A percentile compares a stretch with the other conserved stretches of the same genome.
phyloP scores from a whole-genome alignment of 2,329 filamentous ascomycete species.

The Colletotrichum caudatum region DNA sequence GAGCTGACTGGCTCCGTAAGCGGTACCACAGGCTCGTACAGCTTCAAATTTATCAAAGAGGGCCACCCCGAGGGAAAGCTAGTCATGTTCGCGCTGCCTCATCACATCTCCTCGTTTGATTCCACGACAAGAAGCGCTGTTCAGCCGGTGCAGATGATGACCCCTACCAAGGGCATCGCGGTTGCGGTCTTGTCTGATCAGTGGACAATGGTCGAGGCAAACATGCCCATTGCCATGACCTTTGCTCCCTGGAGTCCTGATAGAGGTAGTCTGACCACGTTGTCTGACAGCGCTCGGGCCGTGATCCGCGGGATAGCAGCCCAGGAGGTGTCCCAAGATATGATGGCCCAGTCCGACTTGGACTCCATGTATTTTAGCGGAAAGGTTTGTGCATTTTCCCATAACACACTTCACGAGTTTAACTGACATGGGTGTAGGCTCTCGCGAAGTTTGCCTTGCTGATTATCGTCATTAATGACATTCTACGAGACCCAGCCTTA shows the following conservation, averaged over 20 bases:
- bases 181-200: conserved; percentile 77
- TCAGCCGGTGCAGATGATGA: conserved; percentile 73
- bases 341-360: conserved; percentile 77
- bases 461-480: conserved; percentile 72
- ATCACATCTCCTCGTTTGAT: conserved; percentile 85
- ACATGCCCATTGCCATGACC: conserved; percentile 79
- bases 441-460: conserved; percentile 82
- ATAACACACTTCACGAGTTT: accelerated
- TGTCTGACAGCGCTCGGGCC: conserved; percentile 68
- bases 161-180: conserved; percentile 86
- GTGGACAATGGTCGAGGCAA: conserved; percentile 82
- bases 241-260: conserved; percentile 82
- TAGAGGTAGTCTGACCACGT: conserved; percentile 56
- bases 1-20: conserved; percentile 72
- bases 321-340: conserved; percentile 82
- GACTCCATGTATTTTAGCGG: conserved; percentile 95
- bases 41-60: conserved; percentile 77
- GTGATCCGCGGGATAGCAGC: conserved; percentile 72
- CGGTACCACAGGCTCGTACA: conserved; percentile 76
- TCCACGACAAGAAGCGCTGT: conserved; percentile 61
- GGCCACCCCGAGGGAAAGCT: conserved; percentile 72
- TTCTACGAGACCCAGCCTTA: conserved; percentile 69
- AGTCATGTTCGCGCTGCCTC: conserved; percentile 89
- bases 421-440: conserved; percentile 57
- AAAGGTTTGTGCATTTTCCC: conserved; percentile 65